Evolutionary conservation across 306 rosid species (phyloP).

Genomic region (Medicago lupulina): DNA sequence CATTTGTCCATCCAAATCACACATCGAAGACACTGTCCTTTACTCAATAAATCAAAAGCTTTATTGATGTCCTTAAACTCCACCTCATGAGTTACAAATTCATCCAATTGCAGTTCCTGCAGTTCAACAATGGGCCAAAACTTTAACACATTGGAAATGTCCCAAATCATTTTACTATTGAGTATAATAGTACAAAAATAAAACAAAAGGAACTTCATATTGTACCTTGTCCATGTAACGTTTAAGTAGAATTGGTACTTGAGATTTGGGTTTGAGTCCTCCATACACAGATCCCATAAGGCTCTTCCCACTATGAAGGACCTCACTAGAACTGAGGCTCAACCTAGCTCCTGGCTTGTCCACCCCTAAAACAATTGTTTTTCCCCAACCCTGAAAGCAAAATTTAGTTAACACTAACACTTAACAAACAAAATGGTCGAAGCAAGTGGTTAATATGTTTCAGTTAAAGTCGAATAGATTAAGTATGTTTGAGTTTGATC

Average conservation of each 20-base stretch:
- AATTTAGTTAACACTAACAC: not conserved
- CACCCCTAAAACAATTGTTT: conserved; percentile 76
- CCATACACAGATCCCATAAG: conserved; percentile 76
- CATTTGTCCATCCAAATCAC: conserved; percentile 69
- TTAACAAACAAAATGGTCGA: not conserved
- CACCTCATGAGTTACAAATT: conserved; percentile 69
- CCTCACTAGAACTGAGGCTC: conserved; percentile 53
- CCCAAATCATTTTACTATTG: not conserved
- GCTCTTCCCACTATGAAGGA: conserved; percentile 68
- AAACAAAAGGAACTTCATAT: conserved; percentile 1
- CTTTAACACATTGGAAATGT: not conserved
- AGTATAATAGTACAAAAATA: not conserved
- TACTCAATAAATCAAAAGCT: conserved; percentile 67
- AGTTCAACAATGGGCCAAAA: conserved; percentile 8
- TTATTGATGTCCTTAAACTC: conserved; percentile 70
- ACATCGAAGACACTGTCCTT: conserved; percentile 64
- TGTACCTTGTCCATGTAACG: conserved; percentile 58
- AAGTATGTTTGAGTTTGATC: not conserved
- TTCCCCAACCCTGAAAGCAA: conserved; percentile 87
- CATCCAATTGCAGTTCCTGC: conserved; percentile 78
- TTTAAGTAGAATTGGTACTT: conserved; percentile 68
- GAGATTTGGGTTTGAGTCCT: conserved; percentile 79
- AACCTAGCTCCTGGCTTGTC: conserved; percentile 63
- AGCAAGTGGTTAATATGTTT: not conserved
- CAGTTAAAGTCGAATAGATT: not conserved